A percentile compares a stretch with the other conserved stretches of the same genome.
phyloP scores from a whole-genome alignment of 2,329 filamentous ascomycete species.

The Phialophora tarda region DNA sequence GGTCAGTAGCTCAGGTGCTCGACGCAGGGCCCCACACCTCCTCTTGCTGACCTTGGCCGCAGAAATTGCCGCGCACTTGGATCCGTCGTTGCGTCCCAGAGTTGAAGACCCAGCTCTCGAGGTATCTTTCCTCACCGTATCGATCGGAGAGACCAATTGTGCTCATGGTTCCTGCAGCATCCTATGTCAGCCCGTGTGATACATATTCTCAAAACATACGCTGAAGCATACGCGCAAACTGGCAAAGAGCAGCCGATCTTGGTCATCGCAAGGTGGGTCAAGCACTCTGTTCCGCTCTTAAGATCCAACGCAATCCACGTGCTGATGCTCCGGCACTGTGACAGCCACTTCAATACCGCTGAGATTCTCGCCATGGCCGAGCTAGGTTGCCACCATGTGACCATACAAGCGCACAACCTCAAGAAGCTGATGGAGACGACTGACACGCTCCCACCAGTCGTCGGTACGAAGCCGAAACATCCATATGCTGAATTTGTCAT shows the following conservation, averaged over 20 bases:
- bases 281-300: neutral
- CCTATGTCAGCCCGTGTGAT: neutral
- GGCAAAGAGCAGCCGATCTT: neutral
- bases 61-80: neutral
- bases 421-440: constrained; percentile 4
- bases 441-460: neutral
- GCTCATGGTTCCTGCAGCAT: neutral
- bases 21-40: neutral
- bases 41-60: neutral
- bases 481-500: neutral
- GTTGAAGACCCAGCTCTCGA: neutral
- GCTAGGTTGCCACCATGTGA: constrained; percentile 20
- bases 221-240: neutral
- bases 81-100: neutral
- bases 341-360: constrained; percentile 17
- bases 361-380: constrained; percentile 22
- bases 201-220: neutral
- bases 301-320: neutral
- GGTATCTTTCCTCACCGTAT: neutral
- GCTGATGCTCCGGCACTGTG: constrained; percentile 43
- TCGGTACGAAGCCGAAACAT: neutral
- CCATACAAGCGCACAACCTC: constrained; percentile 14
- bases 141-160: neutral
- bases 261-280: neutral
- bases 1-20: neutral